Base-by-base conservation (phyloP, 2,329 filamentous ascomycete genomes). In the Furcasterigmium sp. region DNA sequence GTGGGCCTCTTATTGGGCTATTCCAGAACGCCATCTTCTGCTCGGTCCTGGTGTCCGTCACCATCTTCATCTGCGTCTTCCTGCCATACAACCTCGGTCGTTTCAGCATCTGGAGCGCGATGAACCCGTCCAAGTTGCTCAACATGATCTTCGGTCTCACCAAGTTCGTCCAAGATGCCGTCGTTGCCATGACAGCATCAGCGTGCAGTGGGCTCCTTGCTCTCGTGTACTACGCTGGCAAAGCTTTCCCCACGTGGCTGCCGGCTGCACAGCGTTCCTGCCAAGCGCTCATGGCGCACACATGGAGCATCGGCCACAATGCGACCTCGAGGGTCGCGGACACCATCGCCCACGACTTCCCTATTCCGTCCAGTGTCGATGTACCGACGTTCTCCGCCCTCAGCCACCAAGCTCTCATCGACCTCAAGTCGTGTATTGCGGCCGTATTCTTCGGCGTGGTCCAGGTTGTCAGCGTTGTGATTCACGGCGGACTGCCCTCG, bases 1-100 rank as follows among this genome's bases (percentile, higher is more conserved):
- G 94, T 56, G 93, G 93, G 0, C 93, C 93, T 1, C 74, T 98
- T 3, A 84, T 85, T 13, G 90, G 89, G 3, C 76, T 98, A 6
- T 82, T 97, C 52, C 93, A 98, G 57, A 98, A 98, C 53, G 90
- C 87, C 43, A 82, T 96, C 14, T 98, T 98, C 63, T 95, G 91
- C 59, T 85, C 87, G 8, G 84, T 97, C 37, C 75, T 98, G 21
- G 89, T 98, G 13, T 86, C 87, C 1, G 79, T 91, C 41, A 95
- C 91, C 13, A 82, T 98, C 34, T 84, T 89, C 41, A 70, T 86
- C 46, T 91, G 90, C 41, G 81, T 97, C 36, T 95, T 93, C 68
- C 68, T 95, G 41, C 93, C 93, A 0, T 98, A 97, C 65, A 85
- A 96, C 43, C 83, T 90, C 57, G 93, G 93, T 13, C 91, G 95